Evolutionary conservation across 352 stramenopile species (phyloP).

Genomic region (Phytophthora podocarpi): DNA sequence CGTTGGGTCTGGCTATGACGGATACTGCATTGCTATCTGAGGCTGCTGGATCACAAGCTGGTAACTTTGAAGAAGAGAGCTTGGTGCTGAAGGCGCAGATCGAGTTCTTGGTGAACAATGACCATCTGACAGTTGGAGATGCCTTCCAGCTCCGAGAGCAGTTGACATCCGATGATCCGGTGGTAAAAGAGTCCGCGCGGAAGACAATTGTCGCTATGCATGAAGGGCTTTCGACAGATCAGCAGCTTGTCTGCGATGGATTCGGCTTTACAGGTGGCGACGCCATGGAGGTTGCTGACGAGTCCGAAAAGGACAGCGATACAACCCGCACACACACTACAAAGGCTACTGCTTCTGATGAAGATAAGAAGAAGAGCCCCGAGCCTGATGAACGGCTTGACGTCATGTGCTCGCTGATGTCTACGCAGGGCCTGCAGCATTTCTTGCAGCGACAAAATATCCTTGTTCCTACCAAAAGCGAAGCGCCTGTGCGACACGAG

Average conservation of each 20-base stretch:
- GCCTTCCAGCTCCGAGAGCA: constrained; percentile 74
- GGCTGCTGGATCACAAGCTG: not conserved
- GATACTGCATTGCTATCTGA: not conserved
- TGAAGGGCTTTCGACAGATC: constrained; percentile 38
- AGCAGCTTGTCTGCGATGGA: constrained; percentile 31
- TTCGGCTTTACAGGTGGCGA: constrained; percentile 38
- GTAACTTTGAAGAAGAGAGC: constrained; percentile 29
- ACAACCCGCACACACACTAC: not conserved
- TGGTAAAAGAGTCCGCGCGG: constrained; percentile 49
- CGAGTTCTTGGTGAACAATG: constrained; percentile 75
- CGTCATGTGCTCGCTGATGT: constrained; percentile 83
- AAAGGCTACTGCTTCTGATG: not conserved
- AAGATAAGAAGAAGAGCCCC: constrained; percentile 8
- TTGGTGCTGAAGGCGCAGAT: constrained; percentile 75
- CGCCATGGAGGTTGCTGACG: constrained; percentile 9
- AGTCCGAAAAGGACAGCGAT: constrained; percentile 16
- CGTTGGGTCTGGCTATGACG: constrained; percentile 2
- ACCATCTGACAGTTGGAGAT: constrained; percentile 64
- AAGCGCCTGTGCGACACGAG: constrained; percentile 45
- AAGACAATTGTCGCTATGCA: constrained; percentile 73
- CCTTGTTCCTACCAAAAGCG: constrained; percentile 34
- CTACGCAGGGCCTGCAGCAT: constrained; percentile 67
- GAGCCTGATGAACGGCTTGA: constrained; percentile 60
- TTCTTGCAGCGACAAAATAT: constrained; percentile 72
- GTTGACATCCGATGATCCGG: constrained; percentile 56